Percentiles rank a stretch among this genome's conserved stretches.
Evolutionary conservation across 2,329 filamentous ascomycete genomes (phyloP).

Genomic region (Fusarium xyrophilum): DNA sequence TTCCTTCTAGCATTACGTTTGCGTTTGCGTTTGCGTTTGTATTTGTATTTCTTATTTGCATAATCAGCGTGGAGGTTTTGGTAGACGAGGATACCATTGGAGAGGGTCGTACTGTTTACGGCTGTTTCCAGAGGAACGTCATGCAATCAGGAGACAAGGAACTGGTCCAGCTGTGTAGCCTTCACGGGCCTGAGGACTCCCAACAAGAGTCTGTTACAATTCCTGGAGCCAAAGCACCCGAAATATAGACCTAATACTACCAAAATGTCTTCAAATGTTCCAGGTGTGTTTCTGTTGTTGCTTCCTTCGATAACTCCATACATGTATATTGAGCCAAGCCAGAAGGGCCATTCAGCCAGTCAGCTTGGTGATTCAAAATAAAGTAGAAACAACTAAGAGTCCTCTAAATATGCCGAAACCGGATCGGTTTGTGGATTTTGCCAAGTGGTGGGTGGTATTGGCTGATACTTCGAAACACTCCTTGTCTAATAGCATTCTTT

Average conservation of each 20-base stretch:
- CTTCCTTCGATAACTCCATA: neutral
- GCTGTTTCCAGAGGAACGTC: constrained; percentile 9
- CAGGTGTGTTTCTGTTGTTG: neutral
- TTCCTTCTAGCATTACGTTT: constrained; percentile 13
- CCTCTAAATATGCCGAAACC: constrained; percentile 1
- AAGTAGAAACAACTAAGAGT: neutral
- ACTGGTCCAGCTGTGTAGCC: neutral
- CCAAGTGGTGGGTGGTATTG: constrained; percentile 3
- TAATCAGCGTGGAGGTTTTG: constrained; percentile 14
- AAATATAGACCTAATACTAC: constrained; percentile 27
- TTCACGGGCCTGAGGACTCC: neutral
- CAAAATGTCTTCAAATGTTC: constrained; percentile 1
- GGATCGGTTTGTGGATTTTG: constrained; percentile 8
- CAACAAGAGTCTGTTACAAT: neutral
- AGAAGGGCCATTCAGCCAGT: neutral
- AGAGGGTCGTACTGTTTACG: neutral
- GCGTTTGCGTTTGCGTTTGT: neutral
- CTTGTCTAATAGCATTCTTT: constrained; percentile 4
- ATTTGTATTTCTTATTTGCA: constrained; percentile 9
- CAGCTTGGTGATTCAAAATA: constrained; percentile 9
- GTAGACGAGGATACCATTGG: neutral
- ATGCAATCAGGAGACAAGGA: constrained; percentile 3
- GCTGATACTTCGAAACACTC: constrained; percentile 23
- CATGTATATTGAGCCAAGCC: constrained; percentile 2
- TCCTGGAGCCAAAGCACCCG: neutral